phyloP scores from a whole-genome alignment of 768 basidiomycete species.

The Boletus huronensis region DNA sequence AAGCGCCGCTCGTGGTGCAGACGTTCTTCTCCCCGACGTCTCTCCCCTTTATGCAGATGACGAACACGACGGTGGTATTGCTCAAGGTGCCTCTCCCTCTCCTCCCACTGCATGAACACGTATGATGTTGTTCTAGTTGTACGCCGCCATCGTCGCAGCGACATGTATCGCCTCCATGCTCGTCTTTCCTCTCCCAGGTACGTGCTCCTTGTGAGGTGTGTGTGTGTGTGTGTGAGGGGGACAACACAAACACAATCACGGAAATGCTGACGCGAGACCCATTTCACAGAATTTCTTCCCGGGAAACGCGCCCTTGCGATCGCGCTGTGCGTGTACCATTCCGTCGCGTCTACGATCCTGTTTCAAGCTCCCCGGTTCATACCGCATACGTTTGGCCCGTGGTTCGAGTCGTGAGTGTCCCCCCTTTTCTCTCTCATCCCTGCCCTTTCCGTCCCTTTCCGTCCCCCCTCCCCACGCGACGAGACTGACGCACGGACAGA shows the following conservation, averaged over 20 bases:
- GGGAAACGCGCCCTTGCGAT: constrained; percentile 83
- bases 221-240: too few species aligned
- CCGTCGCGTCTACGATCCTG: constrained; percentile 65
- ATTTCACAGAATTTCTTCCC: constrained; percentile 62
- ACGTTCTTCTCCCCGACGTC: constrained; percentile 60
- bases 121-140: constrained; percentile 59
- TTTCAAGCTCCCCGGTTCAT: constrained; percentile 78
- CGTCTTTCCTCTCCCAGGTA: constrained; percentile 71
- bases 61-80: constrained; percentile 75
- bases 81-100: constrained; percentile 52
- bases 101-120: constrained; percentile 3
- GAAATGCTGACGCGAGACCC: background rate
- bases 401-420: constrained; percentile 55
- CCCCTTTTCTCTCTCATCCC: too few species aligned
- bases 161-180: constrained; percentile 61
- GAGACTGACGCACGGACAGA: background rate
- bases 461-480: too few species aligned
- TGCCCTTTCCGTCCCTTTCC: background rate
- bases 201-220: background rate
- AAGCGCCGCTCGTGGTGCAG: constrained; percentile 74
- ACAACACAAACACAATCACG: background rate
- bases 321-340: constrained; percentile 73
- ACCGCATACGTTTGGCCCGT: constrained; percentile 61
- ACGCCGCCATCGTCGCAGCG: constrained; percentile 57
- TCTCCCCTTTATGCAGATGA: constrained; percentile 76